These are phyloP conservation scores for Binderoboletus segoi DNA, from an alignment of 1,284 basidiomycete species.

Conservation along the genomic window DNA sequence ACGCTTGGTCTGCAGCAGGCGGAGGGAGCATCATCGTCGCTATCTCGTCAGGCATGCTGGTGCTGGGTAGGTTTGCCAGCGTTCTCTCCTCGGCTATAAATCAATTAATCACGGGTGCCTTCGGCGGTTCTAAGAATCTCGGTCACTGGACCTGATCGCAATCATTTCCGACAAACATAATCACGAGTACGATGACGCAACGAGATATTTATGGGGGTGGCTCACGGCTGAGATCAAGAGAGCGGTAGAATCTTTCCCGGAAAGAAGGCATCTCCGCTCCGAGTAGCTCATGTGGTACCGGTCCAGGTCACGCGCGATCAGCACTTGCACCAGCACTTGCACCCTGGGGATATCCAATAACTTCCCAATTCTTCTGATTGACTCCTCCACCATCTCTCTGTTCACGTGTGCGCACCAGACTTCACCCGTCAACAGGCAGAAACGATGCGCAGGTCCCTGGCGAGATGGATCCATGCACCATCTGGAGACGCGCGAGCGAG, in stretches of 20 bases:
- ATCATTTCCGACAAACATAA: neutral
- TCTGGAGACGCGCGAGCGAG: constrained; percentile 55
- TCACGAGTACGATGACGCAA: neutral
- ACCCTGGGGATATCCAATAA: too few species aligned
- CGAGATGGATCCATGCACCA: constrained; percentile 56
- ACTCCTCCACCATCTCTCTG: too few species aligned
- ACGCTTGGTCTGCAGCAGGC: constrained; percentile 40
- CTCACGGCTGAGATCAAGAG: constrained; percentile 26
- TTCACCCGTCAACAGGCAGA: constrained; percentile 48
- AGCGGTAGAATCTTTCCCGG: constrained; percentile 42
- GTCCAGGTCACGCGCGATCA: too few species aligned
- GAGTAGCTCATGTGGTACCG: constrained; percentile 53
- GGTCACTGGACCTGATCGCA: neutral
- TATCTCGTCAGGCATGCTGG: neutral
- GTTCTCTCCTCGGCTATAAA: too few species aligned
- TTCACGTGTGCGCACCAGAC: too few species aligned
- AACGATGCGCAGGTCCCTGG: constrained; percentile 56
- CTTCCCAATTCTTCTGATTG: too few species aligned
- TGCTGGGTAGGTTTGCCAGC: neutral
- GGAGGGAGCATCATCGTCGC: constrained; percentile 8
- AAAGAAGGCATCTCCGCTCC: constrained; percentile 39
- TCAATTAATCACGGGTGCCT: neutral
- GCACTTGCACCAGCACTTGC: too few species aligned
- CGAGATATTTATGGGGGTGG: neutral
- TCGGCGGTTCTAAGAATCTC: neutral